Evolutionary conservation across 768 basidiomycete species (phyloP), one percentile per base, ranked within the genome.

Genomic region (Serendipita vermifera): DNA sequence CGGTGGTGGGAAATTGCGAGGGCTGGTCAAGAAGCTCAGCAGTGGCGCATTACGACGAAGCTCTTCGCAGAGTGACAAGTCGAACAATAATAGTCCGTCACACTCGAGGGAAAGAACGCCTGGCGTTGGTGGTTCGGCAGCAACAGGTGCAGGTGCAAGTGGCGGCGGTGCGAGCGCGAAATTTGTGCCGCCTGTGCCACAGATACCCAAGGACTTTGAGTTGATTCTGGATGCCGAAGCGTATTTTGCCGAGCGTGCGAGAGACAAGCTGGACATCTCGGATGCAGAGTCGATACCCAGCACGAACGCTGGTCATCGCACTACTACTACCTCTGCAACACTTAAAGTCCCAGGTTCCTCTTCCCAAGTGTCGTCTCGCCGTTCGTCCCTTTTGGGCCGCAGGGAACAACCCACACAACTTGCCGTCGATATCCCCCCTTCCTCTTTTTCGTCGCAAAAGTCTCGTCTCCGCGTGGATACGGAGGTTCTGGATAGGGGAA

Each of bases 1-100:
- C 29, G 27, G 46, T 31, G 46, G 46, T 51, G 46, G 46, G 46
- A 51, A 51, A 31, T 29, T 51, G 46, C 46, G 46, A 51, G 46
- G 46, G 11, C 29, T 51, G 29, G 46, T 51, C 22, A 51, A 31
- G 46, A 51, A 51, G 46, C 27, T 51, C 22, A 51, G 46, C 17
- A 22, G 15, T 11, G 46, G 46, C 9, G 46, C 22, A 7, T 29
- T 51, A 15, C 26, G 27, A 29, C 17, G 46, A n/a, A 24, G 22
- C 17, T 15, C 46, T 41, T 41, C 39, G 5, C 39, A 41, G 27
- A 41, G n/a, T n/a, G n/a, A n/a, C n/a, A n/a, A n/a, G n/a, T n/a
- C n/a, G n/a, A n/a, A n/a, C n/a, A n/a, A n/a, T n/a, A n/a, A n/a
- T n/a, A n/a, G 27, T 51, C 46, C 24, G 7, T 51, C 46, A n/a